A percentile compares a stretch with the other conserved stretches of the same genome.
Conservation (phyloP, 108 stramenopile genomes). For the Stephanodiscus minutulus region DNA sequence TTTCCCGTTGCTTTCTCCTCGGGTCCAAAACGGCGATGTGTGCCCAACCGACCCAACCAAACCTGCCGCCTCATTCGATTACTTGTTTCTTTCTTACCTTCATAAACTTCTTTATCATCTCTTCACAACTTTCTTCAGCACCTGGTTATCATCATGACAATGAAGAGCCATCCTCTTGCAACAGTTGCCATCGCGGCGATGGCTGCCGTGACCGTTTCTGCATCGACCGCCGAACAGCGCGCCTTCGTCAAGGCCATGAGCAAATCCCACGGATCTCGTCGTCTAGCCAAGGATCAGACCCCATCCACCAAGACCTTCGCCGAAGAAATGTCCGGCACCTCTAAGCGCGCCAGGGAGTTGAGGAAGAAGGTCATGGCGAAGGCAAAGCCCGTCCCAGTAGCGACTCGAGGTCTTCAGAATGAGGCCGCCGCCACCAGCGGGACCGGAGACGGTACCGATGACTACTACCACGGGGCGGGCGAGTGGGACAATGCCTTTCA, state of each 20-base stretch:
- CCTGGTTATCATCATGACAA: too few relatives aligned
- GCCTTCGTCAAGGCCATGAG: constrained; percentile 3
- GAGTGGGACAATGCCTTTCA: constrained; percentile 26
- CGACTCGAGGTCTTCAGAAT: not conserved
- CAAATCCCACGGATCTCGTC: not conserved
- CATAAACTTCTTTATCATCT: too few relatives aligned
- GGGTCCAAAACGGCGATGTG: too few relatives aligned
- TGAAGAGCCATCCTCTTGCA: not conserved
- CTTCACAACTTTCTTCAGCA: too few relatives aligned
- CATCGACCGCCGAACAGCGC: not conserved
- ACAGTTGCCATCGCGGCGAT: not conserved
- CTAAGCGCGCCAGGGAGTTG: constrained; percentile 2
- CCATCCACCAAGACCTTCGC: not conserved
- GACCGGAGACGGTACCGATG: constrained; percentile 21
- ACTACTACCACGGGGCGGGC: constrained; percentile 6
- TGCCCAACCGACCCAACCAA: too few relatives aligned
- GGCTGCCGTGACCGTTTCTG: not conserved
- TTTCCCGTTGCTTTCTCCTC: too few relatives aligned
- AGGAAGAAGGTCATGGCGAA: constrained; percentile 13
- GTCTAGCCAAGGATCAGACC: not conserved
- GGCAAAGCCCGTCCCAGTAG: not conserved
- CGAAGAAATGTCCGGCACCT: constrained; percentile 4
- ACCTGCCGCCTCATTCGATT: too few relatives aligned
- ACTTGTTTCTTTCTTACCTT: too few relatives aligned
- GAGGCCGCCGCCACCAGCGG: not conserved